These are phyloP conservation scores for Fraxinus pennsylvanica DNA, from an alignment of 257 asterid species.

Conservation along the genomic window DNA sequence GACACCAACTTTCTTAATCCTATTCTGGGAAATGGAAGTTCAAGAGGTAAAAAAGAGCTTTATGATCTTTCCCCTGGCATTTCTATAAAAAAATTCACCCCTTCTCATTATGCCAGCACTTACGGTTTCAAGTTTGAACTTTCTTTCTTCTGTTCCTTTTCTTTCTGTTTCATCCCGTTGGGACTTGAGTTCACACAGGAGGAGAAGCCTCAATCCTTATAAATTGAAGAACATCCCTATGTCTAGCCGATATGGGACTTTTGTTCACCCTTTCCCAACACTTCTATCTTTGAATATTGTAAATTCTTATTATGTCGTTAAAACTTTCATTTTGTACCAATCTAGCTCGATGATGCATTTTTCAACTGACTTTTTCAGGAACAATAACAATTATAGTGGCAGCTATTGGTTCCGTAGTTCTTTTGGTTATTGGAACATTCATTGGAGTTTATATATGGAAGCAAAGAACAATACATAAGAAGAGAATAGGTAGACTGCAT, in stretches of 20 bases:
- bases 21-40: constrained; percentile 39
- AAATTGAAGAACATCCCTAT: neutral
- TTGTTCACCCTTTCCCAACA: too few relatives aligned
- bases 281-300: too few relatives aligned
- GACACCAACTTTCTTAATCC: constrained; percentile 62
- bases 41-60: constrained; percentile 50
- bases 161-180: too few relatives aligned
- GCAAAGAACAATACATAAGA: constrained; percentile 25
- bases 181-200: too few relatives aligned
- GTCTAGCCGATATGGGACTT: too few relatives aligned
- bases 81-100: neutral
- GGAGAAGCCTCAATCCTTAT: too few relatives aligned
- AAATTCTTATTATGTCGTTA: neutral
- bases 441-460: constrained; percentile 27
- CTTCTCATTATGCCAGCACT: too few relatives aligned
- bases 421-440: constrained; percentile 12
- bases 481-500: constrained; percentile 27
- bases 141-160: neutral
- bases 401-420: constrained; percentile 18
- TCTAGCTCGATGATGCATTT: neutral
- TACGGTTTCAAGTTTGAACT: neutral
- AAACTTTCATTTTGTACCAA: neutral
- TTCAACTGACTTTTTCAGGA: constrained; percentile 10
- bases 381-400: constrained; percentile 10
- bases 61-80: neutral